Conservation (phyloP, 768 basidiomycete species). For the Xerocomellus chrysenteron region DNA sequence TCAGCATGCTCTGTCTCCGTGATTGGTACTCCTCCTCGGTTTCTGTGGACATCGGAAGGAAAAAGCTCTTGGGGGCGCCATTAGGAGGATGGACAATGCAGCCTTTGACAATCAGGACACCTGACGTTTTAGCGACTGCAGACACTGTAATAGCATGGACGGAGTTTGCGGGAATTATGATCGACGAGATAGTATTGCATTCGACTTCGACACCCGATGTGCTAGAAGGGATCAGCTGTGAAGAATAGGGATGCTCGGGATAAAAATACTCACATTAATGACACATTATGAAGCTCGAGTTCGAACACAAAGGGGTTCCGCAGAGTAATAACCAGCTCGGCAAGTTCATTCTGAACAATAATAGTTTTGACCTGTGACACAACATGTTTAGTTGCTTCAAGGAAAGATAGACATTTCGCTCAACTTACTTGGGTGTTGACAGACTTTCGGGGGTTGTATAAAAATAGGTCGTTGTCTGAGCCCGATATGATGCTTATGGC, state of each 20-base stretch:
- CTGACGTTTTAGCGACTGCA: constrained; percentile 63
- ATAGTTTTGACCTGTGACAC: constrained; percentile 51
- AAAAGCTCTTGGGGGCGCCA: constrained; percentile 66
- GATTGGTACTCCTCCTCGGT: constrained; percentile 66
- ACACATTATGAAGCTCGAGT: constrained; percentile 79
- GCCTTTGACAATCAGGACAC: constrained; percentile 71
- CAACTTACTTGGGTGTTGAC: constrained; percentile 53
- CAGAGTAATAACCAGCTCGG: constrained; percentile 83
- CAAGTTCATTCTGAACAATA: constrained; percentile 77
- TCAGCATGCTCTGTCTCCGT: constrained; percentile 55
- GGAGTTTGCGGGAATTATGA: constrained; percentile 71
- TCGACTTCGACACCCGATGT: constrained; percentile 80
- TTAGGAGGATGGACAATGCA: constrained; percentile 77
- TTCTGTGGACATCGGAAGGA: constrained; percentile 69
- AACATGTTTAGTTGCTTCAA: constrained; percentile 1
- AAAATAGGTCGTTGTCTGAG: constrained; percentile 73
- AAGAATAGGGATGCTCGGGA: not conserved
- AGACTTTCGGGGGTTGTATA: constrained; percentile 85
- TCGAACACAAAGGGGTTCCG: constrained; percentile 93
- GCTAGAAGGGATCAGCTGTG: constrained; percentile 41
- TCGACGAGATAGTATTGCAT: constrained; percentile 53
- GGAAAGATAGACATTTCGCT: not conserved
- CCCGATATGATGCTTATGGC: constrained; percentile 50
- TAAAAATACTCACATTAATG: constrained; percentile 60
- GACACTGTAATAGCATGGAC: constrained; percentile 71